phyloP scores from a whole-genome alignment of 495 filamentous ascomycete genomes.

The Beverwykella pulmonaria region DNA sequence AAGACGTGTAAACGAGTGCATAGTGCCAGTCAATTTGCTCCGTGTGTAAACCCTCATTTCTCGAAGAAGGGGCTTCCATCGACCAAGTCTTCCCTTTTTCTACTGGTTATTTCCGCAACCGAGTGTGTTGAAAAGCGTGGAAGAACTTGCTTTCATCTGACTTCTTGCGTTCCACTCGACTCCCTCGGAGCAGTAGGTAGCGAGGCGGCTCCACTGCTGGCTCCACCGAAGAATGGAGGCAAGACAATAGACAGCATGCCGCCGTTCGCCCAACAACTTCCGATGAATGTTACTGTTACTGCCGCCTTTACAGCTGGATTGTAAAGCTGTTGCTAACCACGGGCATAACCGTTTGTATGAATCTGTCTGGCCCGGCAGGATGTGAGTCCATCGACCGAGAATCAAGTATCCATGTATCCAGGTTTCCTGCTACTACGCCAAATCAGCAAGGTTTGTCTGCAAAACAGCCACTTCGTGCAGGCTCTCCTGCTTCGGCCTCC shows the following conservation, averaged over 20 bases:
- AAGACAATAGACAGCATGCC: neutral
- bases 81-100: too few species aligned
- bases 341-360: conserved; percentile 13
- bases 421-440: neutral
- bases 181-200: neutral
- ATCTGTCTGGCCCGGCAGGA: conserved; percentile 25
- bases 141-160: neutral
- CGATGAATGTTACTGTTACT: conserved; percentile 1
- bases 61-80: too few species aligned
- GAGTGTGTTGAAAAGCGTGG: neutral
- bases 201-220: neutral
- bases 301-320: neutral
- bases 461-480: conserved; percentile 9
- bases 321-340: conserved; percentile 6
- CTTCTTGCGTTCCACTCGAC: neutral
- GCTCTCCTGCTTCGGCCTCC: conserved; percentile 10
- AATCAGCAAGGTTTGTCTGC: conserved; percentile 3
- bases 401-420: conserved; percentile 13
- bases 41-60: conserved; percentile 11
- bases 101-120: neutral
- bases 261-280: neutral
- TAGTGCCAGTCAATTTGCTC: conserved; percentile 11
- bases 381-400: conserved; percentile 17
- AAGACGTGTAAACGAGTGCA: conserved; percentile 9
- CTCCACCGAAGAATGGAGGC: conserved; percentile 1